Evolutionary conservation across 768 basidiomycete species (phyloP).

Genomic region (Pleurotus sapidus): DNA sequence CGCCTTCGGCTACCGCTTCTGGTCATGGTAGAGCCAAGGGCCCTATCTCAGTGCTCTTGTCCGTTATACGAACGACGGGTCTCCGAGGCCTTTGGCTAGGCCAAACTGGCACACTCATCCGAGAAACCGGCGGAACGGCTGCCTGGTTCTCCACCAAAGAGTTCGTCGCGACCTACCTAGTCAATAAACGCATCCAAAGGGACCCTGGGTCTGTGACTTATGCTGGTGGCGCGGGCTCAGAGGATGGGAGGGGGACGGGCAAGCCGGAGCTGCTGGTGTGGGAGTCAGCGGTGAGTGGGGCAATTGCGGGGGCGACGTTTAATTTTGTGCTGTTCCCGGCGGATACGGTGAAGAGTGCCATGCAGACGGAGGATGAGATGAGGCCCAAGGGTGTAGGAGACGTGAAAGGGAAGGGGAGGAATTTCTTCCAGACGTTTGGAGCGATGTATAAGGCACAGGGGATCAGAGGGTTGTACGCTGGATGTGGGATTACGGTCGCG

Average conservation of each 20-base stretch:
- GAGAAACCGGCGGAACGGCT: constrained; percentile 82
- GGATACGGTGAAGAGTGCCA: constrained; percentile 86
- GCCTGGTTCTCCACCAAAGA: constrained; percentile 92
- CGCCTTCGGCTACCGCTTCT: background rate
- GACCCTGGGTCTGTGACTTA: constrained; percentile 13
- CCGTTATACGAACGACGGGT: constrained; percentile 53
- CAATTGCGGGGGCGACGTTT: constrained; percentile 75
- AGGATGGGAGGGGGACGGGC: background rate
- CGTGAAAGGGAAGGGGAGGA: constrained; percentile 24
- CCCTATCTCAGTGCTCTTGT: constrained; percentile 59
- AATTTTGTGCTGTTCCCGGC: constrained; percentile 86
- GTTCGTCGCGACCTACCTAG: constrained; percentile 60
- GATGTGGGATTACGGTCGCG: constrained; percentile 85
- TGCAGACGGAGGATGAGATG: constrained; percentile 87
- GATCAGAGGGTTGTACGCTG: constrained; percentile 77
- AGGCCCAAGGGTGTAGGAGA: constrained; percentile 32
- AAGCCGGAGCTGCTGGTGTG: constrained; percentile 44
- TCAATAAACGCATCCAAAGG: constrained; percentile 38
- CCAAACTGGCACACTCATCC: constrained; percentile 82
- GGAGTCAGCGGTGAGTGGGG: constrained; percentile 80
- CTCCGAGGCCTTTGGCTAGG: constrained; percentile 80
- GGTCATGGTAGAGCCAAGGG: constrained; percentile 32
- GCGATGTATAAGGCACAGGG: constrained; percentile 77
- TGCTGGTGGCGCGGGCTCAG: no score
- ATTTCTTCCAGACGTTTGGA: constrained; percentile 57